A percentile compares a stretch with the other conserved stretches of the same genome.
phyloP scores from a whole-genome alignment of 805 yeast species.

The Candida golubevii region DNA sequence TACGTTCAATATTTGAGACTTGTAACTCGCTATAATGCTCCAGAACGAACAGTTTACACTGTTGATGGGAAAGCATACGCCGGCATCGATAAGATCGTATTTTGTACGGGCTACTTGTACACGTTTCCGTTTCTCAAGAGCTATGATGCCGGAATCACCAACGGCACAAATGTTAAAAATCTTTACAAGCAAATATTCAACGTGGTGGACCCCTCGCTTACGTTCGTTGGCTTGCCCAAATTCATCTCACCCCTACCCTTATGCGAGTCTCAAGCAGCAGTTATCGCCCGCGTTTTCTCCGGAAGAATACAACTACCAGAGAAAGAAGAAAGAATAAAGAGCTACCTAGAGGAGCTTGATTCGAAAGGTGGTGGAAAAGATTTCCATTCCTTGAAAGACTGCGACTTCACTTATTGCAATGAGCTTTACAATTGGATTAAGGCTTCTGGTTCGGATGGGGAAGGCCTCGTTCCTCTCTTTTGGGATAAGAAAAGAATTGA shows the following conservation, averaged over 20 bases:
- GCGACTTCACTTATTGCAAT: constrained; percentile 20
- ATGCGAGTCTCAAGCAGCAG: constrained; percentile 17
- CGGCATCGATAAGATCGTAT: constrained; percentile 14
- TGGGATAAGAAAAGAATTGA: constrained; percentile 18
- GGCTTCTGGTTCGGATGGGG: constrained; percentile 9
- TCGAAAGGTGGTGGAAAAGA: constrained; percentile 12
- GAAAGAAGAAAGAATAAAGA: constrained; percentile 3
- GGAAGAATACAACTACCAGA: constrained; percentile 14
- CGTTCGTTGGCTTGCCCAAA: constrained; percentile 15
- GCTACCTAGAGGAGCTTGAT: constrained; percentile 10
- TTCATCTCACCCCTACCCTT: constrained; percentile 17
- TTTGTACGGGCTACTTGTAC: constrained; percentile 19
- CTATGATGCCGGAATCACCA: constrained; percentile 10
- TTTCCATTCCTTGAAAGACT: constrained; percentile 18
- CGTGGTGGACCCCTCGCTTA: constrained; percentile 15
- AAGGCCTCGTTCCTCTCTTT: constrained; percentile 18
- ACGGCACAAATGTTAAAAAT: constrained; percentile 12
- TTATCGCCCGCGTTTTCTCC: constrained; percentile 16
- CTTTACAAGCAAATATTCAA: constrained; percentile 16
- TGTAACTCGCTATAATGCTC: constrained; percentile 10
- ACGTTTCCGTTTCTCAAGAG: constrained; percentile 15
- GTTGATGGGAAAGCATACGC: constrained; percentile 7
- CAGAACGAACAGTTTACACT: constrained; percentile 7
- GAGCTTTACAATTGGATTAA: constrained; percentile 16
- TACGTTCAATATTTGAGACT: constrained; percentile 8